A percentile compares a stretch with the other conserved stretches of the same genome.
Conservation (phyloP, 2,329 filamentous ascomycete genomes). For the Talaromyces sp. region DNA sequence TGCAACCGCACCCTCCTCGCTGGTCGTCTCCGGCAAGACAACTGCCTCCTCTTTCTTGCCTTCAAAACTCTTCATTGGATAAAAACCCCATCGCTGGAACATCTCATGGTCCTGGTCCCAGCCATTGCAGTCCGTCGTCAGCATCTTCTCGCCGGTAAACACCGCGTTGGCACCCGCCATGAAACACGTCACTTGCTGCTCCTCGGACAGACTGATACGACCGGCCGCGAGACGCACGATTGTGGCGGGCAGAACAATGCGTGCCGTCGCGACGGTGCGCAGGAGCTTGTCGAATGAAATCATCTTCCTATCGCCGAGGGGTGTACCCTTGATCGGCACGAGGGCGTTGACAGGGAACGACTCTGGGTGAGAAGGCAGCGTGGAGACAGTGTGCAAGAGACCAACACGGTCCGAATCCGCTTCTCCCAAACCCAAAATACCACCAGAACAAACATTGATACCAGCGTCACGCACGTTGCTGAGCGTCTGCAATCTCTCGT, state of each 20-base stretch:
- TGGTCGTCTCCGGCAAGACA: not conserved
- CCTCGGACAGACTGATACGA: conserved; percentile 76
- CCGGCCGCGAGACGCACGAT: conserved; percentile 86
- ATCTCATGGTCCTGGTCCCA: conserved; percentile 84
- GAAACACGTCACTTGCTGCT: conserved; percentile 85
- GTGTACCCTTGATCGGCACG: conserved; percentile 86
- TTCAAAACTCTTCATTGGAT: conserved; percentile 65
- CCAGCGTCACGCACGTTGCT: conserved; percentile 77
- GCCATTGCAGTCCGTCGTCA: conserved; percentile 85
- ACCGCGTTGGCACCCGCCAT: conserved; percentile 90
- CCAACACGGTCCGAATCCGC: conserved; percentile 73
- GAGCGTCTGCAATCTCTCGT: conserved; percentile 77
- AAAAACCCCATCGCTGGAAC: conserved; percentile 77
- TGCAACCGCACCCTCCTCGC: not conserved
- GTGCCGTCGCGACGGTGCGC: conserved; percentile 76
- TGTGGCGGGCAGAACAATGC: conserved; percentile 75
- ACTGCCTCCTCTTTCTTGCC: not conserved
- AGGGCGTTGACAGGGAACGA: conserved; percentile 89
- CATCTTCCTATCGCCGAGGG: conserved; percentile 67
- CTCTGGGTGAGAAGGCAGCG: conserved; percentile 75
- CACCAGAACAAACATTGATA: conserved; percentile 84
- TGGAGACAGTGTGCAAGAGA: conserved; percentile 75
- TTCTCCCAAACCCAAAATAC: conserved; percentile 82
- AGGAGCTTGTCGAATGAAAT: conserved; percentile 74
- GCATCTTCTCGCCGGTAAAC: conserved; percentile 92